Evolutionary conservation across 371 early-diverging fungal species (phyloP), one percentile per base, ranked within the genome.

Genomic region (Mucor circinelloides): DNA sequence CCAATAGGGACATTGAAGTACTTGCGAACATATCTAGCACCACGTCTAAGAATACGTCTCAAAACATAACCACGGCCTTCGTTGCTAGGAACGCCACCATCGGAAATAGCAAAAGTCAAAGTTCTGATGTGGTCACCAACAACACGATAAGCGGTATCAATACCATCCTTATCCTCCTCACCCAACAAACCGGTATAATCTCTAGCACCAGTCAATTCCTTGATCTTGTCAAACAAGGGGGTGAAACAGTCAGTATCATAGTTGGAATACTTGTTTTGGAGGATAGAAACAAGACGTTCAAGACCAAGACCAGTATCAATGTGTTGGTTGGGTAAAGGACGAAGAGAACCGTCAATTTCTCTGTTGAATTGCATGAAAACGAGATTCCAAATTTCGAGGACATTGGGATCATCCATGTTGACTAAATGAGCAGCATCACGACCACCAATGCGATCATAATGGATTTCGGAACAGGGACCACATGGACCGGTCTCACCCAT

Each of bases 401-500:
- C 99, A 68, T 95, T 93, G 28, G 99, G 99, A 86, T 99, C 99
- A 76, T 99, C 99, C 90, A 90, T 81, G 85, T 99, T 99, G 66
- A 99, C 99, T 40, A 99, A 85, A 60, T 82, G 73, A 17, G 97
- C 84, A 28, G 98, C 99, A 82, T 99, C 93, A 64, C 99, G 94
- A 21, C 92, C 93, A 60, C 99, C 99, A 68, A 99, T 97, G 67
- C 99, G 91, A 85, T 99, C 99, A 77, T 91, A 99, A 83, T 99
- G 99, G 72, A 99, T 95, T 86, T 99, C 99, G 55, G 95, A 94
- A 86, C 99, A 99, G 34, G 99, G 99, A 44, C 99, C 99, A 77
- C 99, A 99, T n/a, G 99, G 99, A 25, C 99, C 99, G 60, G 92
- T 93, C 66, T 97, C 98, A 58, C 99, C 99, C 99, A 99, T 99